A percentile compares a stretch with the other conserved stretches of the same genome.
phyloP scores from a whole-genome alignment of 371 early-diverging fungal species.

The Synchytrium microbalum region DNA sequence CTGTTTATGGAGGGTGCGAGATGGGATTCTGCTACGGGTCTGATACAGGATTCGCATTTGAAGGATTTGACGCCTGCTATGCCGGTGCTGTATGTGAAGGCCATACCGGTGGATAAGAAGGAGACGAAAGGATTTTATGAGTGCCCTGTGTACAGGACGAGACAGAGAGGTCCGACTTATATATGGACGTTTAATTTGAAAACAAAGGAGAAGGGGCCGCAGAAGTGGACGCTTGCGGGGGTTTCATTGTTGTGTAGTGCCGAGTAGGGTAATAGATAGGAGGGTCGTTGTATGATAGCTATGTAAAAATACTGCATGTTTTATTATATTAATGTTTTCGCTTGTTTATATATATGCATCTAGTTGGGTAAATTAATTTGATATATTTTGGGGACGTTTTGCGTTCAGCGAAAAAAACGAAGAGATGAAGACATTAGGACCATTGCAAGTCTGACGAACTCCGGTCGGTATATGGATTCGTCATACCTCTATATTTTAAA shows the following conservation, averaged over 20 bases:
- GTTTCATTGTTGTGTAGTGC: constrained; percentile 38
- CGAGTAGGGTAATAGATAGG: too few species aligned
- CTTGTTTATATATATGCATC: too few species aligned
- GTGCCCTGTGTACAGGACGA: constrained; percentile 51
- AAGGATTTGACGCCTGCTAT: constrained; percentile 52
- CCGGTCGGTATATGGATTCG: too few species aligned
- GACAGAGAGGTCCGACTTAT: constrained; percentile 52
- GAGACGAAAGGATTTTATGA: constrained; percentile 56
- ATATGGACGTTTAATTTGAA: constrained; percentile 57
- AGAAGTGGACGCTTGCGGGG: constrained; percentile 52
- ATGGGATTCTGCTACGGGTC: constrained; percentile 47
- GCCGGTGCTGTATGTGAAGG: constrained; percentile 55
- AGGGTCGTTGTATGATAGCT: too few species aligned
- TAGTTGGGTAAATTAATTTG: too few species aligned
- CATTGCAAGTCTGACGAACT: too few species aligned
- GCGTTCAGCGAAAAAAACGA: too few species aligned
- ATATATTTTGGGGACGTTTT: too few species aligned
- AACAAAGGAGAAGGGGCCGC: constrained; percentile 50
- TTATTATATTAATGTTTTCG: too few species aligned
- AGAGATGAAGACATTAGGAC: too few species aligned
- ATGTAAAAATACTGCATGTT: too few species aligned
- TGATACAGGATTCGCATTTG: constrained; percentile 48
- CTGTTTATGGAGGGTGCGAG: constrained; percentile 57
- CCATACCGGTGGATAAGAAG: constrained; percentile 51
- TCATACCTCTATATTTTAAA: too few species aligned